A percentile compares a stretch with the other conserved stretches of the same genome.
phyloP scores from a whole-genome alignment of 139 green algal species.

The Nannochloris sp. region DNA sequence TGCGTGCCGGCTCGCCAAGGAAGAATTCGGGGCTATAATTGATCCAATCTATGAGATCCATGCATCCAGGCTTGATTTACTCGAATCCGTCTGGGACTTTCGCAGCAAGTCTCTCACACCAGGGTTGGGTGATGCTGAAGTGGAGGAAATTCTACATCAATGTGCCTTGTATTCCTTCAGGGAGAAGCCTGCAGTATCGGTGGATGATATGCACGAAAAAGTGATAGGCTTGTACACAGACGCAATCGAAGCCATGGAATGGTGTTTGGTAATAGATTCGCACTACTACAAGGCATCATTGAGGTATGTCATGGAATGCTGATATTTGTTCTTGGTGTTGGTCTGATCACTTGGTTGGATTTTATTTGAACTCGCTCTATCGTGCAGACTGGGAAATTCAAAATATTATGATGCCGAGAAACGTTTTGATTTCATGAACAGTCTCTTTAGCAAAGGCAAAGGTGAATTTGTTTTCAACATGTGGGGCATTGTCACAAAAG shows the following conservation, averaged over 20 bases:
- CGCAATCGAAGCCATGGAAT: conserved; percentile 9
- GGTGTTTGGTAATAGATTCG: conserved; percentile 8
- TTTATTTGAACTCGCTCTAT: neutral
- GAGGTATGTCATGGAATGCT: neutral
- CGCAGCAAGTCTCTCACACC: neutral
- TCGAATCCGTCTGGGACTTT: neutral
- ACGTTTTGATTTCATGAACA: neutral
- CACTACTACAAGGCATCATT: conserved; percentile 3
- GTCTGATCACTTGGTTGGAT: neutral
- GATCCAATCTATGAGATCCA: conserved; percentile 9
- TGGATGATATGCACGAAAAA: neutral
- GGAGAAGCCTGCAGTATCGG: neutral
- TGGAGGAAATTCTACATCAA: neutral
- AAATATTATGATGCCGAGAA: neutral
- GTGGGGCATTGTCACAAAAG: neutral
- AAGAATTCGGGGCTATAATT: conserved; percentile 5
- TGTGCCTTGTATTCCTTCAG: neutral
- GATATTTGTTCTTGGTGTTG: neutral
- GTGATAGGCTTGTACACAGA: neutral
- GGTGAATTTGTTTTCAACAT: conserved; percentile 8
- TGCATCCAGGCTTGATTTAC: neutral
- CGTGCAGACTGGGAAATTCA: neutral
- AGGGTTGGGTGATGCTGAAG: neutral
- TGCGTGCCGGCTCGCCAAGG: conserved; percentile 1
- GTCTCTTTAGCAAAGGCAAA: conserved; percentile 5